Evolutionary conservation across 495 filamentous ascomycete genomes (phyloP), one percentile per base, ranked within the genome.

Genomic region (Podospora tetraspora): DNA sequence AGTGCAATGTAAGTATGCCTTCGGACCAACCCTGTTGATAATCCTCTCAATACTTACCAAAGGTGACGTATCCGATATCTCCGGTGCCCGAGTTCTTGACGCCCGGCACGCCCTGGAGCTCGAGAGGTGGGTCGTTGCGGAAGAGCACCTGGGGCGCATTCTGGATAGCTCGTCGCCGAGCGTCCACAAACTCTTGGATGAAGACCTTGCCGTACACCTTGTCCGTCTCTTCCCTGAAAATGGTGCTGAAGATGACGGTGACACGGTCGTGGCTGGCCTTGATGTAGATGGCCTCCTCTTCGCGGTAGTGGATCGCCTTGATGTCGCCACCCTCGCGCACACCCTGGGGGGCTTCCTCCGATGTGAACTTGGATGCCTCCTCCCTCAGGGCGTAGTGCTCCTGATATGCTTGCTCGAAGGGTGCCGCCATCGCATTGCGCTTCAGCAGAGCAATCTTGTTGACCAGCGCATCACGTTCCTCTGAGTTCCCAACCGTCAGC

Each of bases 221-320:
- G 78, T 99, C 95, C 65, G 95, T 99, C 82, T 99, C 95, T 77
- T 99, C 96, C 52, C 94, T 81, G 84, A 99, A 99, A 62, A 98
- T 88, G 37, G 95, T 99, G 79, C 93, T 97, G 87, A 99, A 99
- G 75, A 99, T 98, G 74, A 99, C 94, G 0, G 95, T 99, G 56
- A 99, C 96, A 64, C 95, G 89, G 76, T 99, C 95, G 77, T 93
- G 90, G 78, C 91, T 96, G 34, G 95, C 94, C 79, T 98, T 97
- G 83, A 99, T 92, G 79, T 97, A 99, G 76, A 99, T 97, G n/a
- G 95, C 95, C 77, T 99, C 95, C 25, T 98, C 95, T 71, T 99
- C 96, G 21, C 95, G 89, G 81, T 99, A 98, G 73, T 97, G 94
- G 68, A 99, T 95, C 3, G 94, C 90, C 90, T 95, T 97, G 25